phyloP scores from a whole-genome alignment of 495 filamentous ascomycete species.

The Lasiosphaeris hirsuta region DNA sequence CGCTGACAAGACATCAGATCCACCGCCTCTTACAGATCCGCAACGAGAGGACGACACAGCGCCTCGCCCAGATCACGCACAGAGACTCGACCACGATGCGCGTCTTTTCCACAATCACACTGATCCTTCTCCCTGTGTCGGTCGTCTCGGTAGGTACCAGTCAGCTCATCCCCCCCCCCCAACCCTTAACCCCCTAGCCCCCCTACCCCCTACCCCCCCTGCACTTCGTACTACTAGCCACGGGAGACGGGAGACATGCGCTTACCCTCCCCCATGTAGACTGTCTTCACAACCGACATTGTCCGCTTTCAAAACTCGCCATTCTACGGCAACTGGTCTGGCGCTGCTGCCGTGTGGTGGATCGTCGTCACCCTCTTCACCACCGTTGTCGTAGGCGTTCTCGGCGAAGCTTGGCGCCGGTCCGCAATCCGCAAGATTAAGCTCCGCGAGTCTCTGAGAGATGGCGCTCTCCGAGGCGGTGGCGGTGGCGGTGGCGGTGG shows the following conservation, averaged over 20 bases:
- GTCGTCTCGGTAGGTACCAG: constrained; percentile 2
- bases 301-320: neutral
- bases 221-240: too few species aligned
- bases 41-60: neutral
- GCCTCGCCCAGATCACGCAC: constrained; percentile 3
- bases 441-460: neutral
- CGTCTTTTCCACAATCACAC: constrained; percentile 10
- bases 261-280: neutral
- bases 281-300: constrained; percentile 15
- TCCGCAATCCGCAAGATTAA: neutral
- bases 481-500: too few species aligned
- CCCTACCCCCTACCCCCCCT: too few species aligned
- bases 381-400: neutral
- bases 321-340: constrained; percentile 5
- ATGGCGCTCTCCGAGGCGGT: too few species aligned
- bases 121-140: constrained; percentile 11
- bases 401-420: neutral
- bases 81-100: constrained; percentile 1
- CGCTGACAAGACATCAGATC: neutral
- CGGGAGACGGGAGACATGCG: too few species aligned
- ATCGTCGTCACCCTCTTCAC: neutral
- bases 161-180: too few species aligned
- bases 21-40: constrained; percentile 8
- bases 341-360: constrained; percentile 7
- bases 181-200: too few species aligned